Evolutionary conservation across 805 yeast genomes (phyloP).

Genomic region (Ogataea paraovalis): DNA sequence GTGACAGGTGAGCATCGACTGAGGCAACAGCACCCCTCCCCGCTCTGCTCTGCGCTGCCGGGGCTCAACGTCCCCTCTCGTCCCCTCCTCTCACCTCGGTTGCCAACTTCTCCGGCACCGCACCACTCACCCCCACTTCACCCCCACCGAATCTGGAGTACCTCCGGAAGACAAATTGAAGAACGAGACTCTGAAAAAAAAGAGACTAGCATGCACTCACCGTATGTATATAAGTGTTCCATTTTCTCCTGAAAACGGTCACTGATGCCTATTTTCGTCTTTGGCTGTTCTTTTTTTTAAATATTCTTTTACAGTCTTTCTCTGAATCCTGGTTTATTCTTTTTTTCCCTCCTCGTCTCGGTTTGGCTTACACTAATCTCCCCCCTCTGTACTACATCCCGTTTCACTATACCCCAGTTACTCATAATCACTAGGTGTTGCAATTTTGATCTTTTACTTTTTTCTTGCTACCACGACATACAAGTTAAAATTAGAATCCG

Average conservation of each 20-base stretch:
- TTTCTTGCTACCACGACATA: background rate
- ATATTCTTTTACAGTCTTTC: no score
- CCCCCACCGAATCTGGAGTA: slow-evolving; percentile 1
- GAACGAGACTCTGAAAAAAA: background rate
- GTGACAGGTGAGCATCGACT: no score
- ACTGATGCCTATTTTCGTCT: background rate
- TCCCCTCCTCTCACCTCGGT: background rate
- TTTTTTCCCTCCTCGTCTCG: no score
- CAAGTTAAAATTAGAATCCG: background rate
- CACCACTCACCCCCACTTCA: background rate
- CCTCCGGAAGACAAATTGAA: background rate
- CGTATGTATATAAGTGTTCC: background rate
- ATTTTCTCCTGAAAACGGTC: background rate
- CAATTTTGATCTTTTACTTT: background rate
- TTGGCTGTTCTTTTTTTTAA: background rate
- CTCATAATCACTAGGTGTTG: background rate
- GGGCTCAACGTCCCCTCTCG: background rate
- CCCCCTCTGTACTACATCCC: no score
- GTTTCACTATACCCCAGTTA: no score
- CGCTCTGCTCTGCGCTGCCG: background rate
- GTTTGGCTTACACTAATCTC: no score
- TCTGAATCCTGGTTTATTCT: no score
- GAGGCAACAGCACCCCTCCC: background rate
- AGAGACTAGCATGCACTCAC: no score
- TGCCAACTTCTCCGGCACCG: background rate